phyloP scores from a whole-genome alignment of 2,329 filamentous ascomycete species.

The Bipolaris oryzae region DNA sequence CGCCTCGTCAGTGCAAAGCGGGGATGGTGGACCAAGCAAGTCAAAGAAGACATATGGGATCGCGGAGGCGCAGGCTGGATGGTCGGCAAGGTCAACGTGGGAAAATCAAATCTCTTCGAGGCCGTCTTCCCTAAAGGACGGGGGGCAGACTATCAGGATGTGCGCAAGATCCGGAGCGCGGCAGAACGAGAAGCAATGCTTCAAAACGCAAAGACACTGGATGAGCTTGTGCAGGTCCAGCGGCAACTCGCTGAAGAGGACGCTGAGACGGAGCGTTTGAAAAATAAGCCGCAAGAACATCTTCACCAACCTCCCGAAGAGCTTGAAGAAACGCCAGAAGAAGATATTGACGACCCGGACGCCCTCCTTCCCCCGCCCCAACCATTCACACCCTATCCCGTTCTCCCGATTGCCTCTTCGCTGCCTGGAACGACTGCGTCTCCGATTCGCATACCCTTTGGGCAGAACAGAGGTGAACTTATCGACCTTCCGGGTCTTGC shows the following conservation, averaged over 20 bases:
- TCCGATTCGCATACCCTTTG: slow-evolving; percentile 91
- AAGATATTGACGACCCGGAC: slow-evolving; percentile 40
- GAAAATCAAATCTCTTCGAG: slow-evolving; percentile 91
- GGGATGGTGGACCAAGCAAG: slow-evolving; percentile 85
- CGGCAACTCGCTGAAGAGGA: slow-evolving; percentile 43
- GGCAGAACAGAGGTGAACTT: slow-evolving; percentile 82
- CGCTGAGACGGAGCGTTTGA: slow-evolving; percentile 32
- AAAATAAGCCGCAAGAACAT: slow-evolving; percentile 25
- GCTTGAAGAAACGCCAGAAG: slow-evolving; percentile 27
- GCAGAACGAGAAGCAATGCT: slow-evolving; percentile 44
- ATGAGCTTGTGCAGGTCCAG: slow-evolving; percentile 35
- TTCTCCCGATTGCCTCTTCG: slow-evolving; percentile 84
- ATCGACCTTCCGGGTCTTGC: slow-evolving; percentile 89
- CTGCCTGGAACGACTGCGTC: slow-evolving; percentile 93
- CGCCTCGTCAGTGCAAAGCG: slow-evolving; percentile 84
- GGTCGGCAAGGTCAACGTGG: slow-evolving; percentile 97
- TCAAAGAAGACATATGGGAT: slow-evolving; percentile 85
- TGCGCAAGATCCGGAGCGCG: slow-evolving; percentile 43
- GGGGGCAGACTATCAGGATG: slow-evolving; percentile 45
- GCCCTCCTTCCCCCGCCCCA: slow-evolving; percentile 77
- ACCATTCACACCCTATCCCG: slow-evolving; percentile 74
- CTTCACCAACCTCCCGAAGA: slow-evolving; percentile 28
- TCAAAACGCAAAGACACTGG: slow-evolving; percentile 31
- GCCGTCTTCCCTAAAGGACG: slow-evolving; percentile 78
- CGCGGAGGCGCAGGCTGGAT: slow-evolving; percentile 91